Conservation (phyloP, 2,329 filamentous ascomycete species). For the Colletotrichum cuscutae region DNA sequence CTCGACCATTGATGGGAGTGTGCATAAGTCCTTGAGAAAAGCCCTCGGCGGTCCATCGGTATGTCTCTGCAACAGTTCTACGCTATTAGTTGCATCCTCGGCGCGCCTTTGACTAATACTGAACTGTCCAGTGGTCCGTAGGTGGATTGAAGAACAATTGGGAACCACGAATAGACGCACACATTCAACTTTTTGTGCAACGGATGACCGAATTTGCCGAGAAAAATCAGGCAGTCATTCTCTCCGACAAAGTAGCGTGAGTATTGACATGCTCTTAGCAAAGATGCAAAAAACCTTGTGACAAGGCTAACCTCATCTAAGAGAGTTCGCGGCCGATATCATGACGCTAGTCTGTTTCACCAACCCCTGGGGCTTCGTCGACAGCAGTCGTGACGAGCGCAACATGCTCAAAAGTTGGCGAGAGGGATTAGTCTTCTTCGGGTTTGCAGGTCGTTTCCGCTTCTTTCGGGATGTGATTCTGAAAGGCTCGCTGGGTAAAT, state of each 20-base stretch:
- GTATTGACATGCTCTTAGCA: no score
- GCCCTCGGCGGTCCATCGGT: conserved; percentile 14
- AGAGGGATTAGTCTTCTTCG: conserved; percentile 4
- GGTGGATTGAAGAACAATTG: conserved; percentile 22
- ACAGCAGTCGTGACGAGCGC: conserved; percentile 21
- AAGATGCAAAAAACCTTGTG: no score
- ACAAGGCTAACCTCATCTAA: neutral
- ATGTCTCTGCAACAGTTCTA: neutral
- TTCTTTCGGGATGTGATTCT: conserved; percentile 9
- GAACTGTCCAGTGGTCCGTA: neutral
- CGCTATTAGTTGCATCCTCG: neutral
- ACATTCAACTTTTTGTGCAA: conserved; percentile 12
- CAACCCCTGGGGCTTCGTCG: conserved; percentile 21
- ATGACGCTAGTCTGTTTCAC: conserved; percentile 26
- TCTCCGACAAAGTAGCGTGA: conserved; percentile 21
- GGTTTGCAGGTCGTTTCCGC: conserved; percentile 16
- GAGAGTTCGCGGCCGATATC: conserved; percentile 25
- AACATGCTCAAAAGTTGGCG: conserved; percentile 22
- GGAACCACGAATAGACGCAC: conserved; percentile 16
- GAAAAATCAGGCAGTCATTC: neutral
- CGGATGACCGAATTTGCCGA: conserved; percentile 16
- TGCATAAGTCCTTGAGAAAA: conserved; percentile 4
- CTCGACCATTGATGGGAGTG: conserved; percentile 12
- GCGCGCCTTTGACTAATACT: neutral
- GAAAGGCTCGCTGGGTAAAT: neutral